phyloP scores from a whole-genome alignment of 129 eudicot species.

The Tagetes patula region DNA sequence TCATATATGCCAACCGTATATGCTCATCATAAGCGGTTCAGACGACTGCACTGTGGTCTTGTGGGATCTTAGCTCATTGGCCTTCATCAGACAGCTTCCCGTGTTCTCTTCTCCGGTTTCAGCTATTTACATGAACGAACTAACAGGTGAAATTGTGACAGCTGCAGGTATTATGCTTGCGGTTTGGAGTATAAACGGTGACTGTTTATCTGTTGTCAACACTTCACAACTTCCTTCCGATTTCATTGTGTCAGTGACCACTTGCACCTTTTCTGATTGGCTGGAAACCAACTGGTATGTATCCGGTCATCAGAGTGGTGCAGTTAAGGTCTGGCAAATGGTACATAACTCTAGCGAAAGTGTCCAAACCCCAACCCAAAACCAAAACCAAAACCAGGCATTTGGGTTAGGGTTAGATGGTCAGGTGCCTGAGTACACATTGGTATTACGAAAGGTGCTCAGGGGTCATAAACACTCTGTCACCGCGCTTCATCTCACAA shows the following conservation, averaged over 20 bases:
- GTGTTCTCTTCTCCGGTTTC: conserved; percentile 84
- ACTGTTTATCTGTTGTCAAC: conserved; percentile 76
- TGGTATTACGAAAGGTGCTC: conserved; percentile 77
- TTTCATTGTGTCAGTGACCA: conserved; percentile 68
- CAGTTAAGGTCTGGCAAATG: conserved; percentile 92
- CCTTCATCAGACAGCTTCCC: conserved; percentile 82
- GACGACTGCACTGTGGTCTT: conserved; percentile 81
- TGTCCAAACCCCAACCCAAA: conserved; percentile 35
- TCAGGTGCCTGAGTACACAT: conserved; percentile 67
- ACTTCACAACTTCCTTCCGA: conserved; percentile 99
- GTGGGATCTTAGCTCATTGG: conserved; percentile 91
- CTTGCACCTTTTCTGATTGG: conserved; percentile 89
- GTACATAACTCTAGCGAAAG: conserved; percentile 57
- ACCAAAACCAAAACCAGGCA: conserved; percentile 11
- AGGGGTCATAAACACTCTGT: conserved; percentile 81
- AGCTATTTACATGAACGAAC: conserved; percentile 82
- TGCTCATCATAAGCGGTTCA: conserved; percentile 86
- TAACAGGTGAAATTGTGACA: conserved; percentile 81
- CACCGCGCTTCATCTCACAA: conserved; percentile 80
- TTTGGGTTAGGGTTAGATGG: conserved; percentile 54
- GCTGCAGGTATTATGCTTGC: conserved; percentile 95
- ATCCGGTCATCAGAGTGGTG: conserved; percentile 98
- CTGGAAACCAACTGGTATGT: conserved; percentile 81
- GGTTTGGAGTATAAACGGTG: conserved; percentile 89
- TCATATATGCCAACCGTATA: conserved; percentile 84